A percentile compares a stretch with the other conserved stretches of the same genome.
Conservation (phyloP, 2,329 filamentous ascomycete species). For the Exophiala lecanii-corni region DNA sequence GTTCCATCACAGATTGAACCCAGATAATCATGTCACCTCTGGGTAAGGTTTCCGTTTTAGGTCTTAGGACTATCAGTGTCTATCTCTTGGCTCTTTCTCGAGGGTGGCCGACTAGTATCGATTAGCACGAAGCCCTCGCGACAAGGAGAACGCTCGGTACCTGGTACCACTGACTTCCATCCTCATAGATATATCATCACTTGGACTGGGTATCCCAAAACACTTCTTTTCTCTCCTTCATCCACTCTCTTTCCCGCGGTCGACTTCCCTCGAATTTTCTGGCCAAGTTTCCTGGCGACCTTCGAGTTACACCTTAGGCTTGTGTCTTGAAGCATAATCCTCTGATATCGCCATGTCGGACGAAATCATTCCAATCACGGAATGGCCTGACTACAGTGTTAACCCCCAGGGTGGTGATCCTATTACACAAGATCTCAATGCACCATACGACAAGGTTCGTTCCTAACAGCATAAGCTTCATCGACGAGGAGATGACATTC, state of each 20-base stretch:
- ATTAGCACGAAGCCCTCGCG: neutral
- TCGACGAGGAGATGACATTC: neutral
- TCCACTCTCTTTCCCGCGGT: neutral
- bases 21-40: neutral
- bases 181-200: no score
- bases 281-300: no score
- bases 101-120: neutral
- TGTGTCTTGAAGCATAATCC: no score
- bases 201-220: no score
- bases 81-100: neutral
- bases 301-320: no score
- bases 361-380: constrained; percentile 12
- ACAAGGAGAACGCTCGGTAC: no score
- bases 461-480: neutral
- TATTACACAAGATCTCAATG: constrained; percentile 18
- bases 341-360: constrained; percentile 2
- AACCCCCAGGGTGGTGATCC: constrained; percentile 19
- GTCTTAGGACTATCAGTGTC: constrained; percentile 1
- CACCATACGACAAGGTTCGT: constrained; percentile 21
- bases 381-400: constrained; percentile 20
- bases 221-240: neutral
- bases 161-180: no score
- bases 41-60: constrained; percentile 1
- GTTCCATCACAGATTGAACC: neutral
- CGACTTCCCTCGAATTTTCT: no score